Base-by-base conservation (phyloP, 169 alveolate species). In the Cryptosporidium sp. region DNA sequence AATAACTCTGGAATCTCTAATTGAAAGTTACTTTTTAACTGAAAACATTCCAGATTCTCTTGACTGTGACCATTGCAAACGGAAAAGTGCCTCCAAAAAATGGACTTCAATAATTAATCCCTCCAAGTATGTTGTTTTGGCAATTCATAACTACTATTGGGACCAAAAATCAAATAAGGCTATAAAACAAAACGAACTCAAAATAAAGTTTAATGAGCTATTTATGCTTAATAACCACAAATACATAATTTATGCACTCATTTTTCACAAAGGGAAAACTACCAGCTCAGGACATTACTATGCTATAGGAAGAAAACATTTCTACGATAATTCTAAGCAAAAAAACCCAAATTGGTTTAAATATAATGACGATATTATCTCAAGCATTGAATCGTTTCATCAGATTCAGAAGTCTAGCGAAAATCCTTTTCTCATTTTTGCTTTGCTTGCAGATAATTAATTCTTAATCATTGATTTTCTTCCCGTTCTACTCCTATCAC, bases 211-310 rank as follows among this genome's bases (percentile, higher is more conserved):
- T 6, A 50, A 65, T 14, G 75, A 80, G 16, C 21, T 80, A 21
- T 31, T 80, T 29, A 39, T 45, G 18, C 51, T 80, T 35, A 58
- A 80, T 5, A 80, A 50, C 29, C 33, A 26, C 43, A 43, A 65
- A 1, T 80, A 80, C 51, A 23, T 26, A 21, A 80, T 80, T 26
- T 65, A 80, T 45, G 89, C 80, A 2, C 50, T 80, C 33, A 33
- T 80, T 14, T 75, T 80, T 62, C 89, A 80, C 45, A 23, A 67
- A 29, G 89, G 89, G 6, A n/a, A 58, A 10, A 61, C 89, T 43
- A 80, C 59, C 8, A 16, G 21, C 67, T 80, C 89, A 6, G 89
- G 75, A 62, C 89, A 80, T 33, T 80, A 80, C 65, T 80, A 33
- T 43, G 29, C 71, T 21, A 61, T 75, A 21, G 80, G 75, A 41